phyloP scores from a whole-genome alignment of 768 basidiomycete species.

The Harrya chromipes region DNA sequence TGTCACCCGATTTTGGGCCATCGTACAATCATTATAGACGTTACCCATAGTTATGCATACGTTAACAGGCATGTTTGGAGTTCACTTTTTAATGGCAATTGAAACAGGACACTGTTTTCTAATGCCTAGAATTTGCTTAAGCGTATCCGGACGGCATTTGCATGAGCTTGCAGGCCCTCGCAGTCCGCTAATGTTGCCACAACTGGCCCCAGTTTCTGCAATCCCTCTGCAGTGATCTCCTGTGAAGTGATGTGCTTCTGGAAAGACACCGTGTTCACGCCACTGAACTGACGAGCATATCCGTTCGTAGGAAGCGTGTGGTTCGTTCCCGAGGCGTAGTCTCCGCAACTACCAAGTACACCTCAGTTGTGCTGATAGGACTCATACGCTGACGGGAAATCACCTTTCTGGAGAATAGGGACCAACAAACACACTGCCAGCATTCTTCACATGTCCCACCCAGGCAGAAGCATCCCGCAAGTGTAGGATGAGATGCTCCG shows the following conservation, averaged over 20 bases:
- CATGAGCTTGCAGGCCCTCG: slow-evolving; percentile 93
- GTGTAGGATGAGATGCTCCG: slow-evolving; percentile 95
- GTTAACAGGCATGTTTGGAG: slow-evolving; percentile 11
- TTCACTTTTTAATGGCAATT: not conserved
- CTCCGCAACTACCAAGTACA: slow-evolving; percentile 71
- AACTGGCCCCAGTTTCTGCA: slow-evolving; percentile 76
- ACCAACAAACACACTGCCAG: slow-evolving; percentile 96
- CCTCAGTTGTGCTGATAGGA: slow-evolving; percentile 5
- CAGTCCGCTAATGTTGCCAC: slow-evolving; percentile 91
- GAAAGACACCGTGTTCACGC: slow-evolving; percentile 96
- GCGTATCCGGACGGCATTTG: slow-evolving; percentile 91
- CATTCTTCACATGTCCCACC: slow-evolving; percentile 76
- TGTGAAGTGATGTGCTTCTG: slow-evolving; percentile 99
- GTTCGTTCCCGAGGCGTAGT: slow-evolving; percentile 98
- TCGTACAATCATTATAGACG: slow-evolving; percentile 23
- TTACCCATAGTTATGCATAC: slow-evolving; percentile 5
- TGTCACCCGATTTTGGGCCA: slow-evolving; percentile 12
- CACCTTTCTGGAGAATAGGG: slow-evolving; percentile 95
- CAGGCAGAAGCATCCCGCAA: slow-evolving; percentile 64
- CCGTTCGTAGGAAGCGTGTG: slow-evolving; percentile 97
- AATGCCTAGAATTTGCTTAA: slow-evolving; percentile 33
- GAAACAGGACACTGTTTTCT: not conserved
- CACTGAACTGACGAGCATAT: slow-evolving; percentile 96
- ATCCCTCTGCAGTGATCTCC: slow-evolving; percentile 77
- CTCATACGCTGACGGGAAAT: slow-evolving; percentile 9